Evolutionary conservation across 495 filamentous ascomycete species (phyloP), one percentile per base, ranked within the genome.

Genomic region (Cercophora samala): DNA sequence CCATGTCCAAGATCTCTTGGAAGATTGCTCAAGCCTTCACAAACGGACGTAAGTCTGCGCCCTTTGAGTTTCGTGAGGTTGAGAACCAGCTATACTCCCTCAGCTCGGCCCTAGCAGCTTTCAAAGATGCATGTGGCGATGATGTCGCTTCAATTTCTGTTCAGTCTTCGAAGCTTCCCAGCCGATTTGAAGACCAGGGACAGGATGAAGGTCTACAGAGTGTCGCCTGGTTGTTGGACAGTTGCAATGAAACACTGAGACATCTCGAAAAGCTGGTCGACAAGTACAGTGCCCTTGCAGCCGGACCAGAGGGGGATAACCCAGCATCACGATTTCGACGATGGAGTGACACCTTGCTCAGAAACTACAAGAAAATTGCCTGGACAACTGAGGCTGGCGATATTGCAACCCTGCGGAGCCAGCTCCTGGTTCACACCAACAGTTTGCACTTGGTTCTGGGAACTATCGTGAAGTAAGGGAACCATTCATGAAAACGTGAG

Each of bases 71-170:
- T 21, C 62, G 69, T 1, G 65, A 70, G 60, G 66, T 70, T 25
- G 69, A 70, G 26, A 70, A 70, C 58, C 69, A 70, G 25, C 66
- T 70, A 0, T 63, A 65, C 51, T 68, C 69, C 3, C 66, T 70
- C 37, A 68, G 69, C 37, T 53, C 69, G n/a, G 59, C 63, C 19
- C 59, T 70, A 24, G 11, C 59, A 0, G 65, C 65, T 19, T 63
- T 68, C 32, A 42, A 63, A 18, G 62, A 64, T 26, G 46, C 51
- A 53, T 62, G 59, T 23, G 65, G 51, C 6, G 8, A 1, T 26
- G 65, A 66, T 29, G 3, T 62, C 21, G 58, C 58, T 26, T 58
- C 37, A 46, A 2, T 46, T 13, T 46, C 37, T 0, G 25, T 62
- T 5, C 25, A 66, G 8, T 32, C 58, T 5, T 3, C 65, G 1